Percentiles rank a stretch among this genome's conserved stretches.
These are phyloP conservation scores for Aureobasidium lini DNA, from an alignment of 2,329 filamentous ascomycete species.

Conservation along the genomic window DNA sequence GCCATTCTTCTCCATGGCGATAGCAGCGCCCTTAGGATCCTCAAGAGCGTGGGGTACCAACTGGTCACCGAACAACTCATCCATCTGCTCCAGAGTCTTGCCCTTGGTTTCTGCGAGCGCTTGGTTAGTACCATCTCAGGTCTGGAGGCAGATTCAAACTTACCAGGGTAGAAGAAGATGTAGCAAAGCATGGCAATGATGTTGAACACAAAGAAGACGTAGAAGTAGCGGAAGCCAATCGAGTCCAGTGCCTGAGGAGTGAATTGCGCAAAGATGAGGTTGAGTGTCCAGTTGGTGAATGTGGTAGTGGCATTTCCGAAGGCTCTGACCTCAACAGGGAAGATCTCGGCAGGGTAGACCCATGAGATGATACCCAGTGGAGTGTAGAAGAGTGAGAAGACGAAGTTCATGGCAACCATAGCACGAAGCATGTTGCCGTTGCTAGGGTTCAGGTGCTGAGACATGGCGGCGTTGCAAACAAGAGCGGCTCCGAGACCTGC, in stretches of 20 bases:
- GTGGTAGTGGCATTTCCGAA: conserved; percentile 30
- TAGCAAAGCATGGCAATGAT: conserved; percentile 31
- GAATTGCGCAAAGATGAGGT: conserved; percentile 44
- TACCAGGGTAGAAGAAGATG: conserved; percentile 18
- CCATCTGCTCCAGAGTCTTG: conserved; percentile 18
- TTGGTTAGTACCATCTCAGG: neutral
- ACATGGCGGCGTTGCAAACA: conserved; percentile 35
- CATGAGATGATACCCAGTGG: conserved; percentile 39
- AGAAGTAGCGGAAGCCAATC: conserved; percentile 44
- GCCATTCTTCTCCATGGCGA: conserved; percentile 10
- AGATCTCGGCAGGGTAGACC: conserved; percentile 40
- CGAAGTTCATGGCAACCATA: conserved; percentile 42
- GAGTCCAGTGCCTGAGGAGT: conserved; percentile 33
- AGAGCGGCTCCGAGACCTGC: conserved; percentile 36
- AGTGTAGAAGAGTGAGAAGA: conserved; percentile 41
- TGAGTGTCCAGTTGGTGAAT: conserved; percentile 40
- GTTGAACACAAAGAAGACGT: conserved; percentile 44
- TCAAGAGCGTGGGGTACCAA: conserved; percentile 31
- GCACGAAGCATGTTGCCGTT: conserved; percentile 34
- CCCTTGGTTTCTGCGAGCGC: conserved; percentile 17
- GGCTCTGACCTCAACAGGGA: conserved; percentile 31
- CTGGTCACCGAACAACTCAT: conserved; percentile 24
- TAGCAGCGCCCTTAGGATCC: conserved; percentile 25
- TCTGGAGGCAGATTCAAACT: neutral
- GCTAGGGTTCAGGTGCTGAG: conserved; percentile 29